Percentiles rank a stretch among this genome's conserved stretches.
phyloP scores from a whole-genome alignment of 2,329 filamentous ascomycete species.

The Ceratocystis ficicola region DNA sequence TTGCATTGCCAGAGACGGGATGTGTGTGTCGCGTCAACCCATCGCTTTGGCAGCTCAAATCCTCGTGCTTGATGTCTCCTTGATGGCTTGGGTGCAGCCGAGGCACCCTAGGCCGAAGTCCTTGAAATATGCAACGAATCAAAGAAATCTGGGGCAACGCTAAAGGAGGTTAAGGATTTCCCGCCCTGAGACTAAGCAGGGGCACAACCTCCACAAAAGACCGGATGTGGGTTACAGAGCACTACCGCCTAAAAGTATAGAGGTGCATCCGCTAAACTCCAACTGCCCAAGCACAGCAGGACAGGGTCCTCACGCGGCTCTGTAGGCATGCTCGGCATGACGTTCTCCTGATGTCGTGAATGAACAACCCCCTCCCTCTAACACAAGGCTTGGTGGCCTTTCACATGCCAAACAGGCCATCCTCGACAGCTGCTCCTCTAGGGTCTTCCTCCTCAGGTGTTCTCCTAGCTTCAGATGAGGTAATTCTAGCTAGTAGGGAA shows the following conservation, averaged over 20 bases:
- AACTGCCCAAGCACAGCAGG: not conserved
- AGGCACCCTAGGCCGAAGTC: not conserved
- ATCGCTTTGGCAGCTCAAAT: not conserved
- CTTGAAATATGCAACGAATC: not conserved
- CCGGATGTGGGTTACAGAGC: not conserved
- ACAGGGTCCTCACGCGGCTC: conserved; percentile 1
- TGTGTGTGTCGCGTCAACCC: not conserved
- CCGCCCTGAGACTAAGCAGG: not conserved
- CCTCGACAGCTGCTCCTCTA: not conserved
- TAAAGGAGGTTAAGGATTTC: conserved; percentile 1
- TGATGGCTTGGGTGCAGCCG: not conserved
- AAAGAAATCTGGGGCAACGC: not conserved
- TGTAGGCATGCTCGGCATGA: conserved; percentile 6
- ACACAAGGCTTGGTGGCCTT: not conserved
- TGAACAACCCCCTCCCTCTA: not conserved
- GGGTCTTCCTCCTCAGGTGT: not conserved
- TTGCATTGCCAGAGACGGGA: not conserved
- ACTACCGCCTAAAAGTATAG: not conserved
- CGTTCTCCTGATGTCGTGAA: not conserved
- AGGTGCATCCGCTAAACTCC: not conserved
- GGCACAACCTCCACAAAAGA: not conserved
- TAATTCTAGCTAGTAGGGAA: not conserved
- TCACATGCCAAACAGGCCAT: conserved; percentile 2
- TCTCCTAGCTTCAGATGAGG: conserved; percentile 3
- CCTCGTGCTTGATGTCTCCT: not conserved